Evolutionary conservation across 257 asterid species (phyloP).

Genomic region (Knoxia roxburghii): DNA sequence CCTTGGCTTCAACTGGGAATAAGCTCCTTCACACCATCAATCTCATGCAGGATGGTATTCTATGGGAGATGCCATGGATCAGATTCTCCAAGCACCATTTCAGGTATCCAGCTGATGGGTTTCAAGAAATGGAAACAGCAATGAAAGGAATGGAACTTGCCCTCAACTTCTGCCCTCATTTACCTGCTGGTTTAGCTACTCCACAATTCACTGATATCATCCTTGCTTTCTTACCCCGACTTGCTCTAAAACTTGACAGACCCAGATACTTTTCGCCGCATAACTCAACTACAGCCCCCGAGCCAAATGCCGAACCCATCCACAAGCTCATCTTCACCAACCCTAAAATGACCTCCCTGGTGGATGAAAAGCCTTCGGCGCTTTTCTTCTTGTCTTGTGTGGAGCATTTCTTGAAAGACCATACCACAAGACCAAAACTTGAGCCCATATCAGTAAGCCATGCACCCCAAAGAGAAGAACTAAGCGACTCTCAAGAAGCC

Average conservation of each 20-base stretch:
- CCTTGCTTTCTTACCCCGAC: conserved; percentile 18
- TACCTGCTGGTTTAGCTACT: conserved; percentile 20
- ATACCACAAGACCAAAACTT: background rate
- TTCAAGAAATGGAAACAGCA: conserved; percentile 39
- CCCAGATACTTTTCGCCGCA: conserved; percentile 23
- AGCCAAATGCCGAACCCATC: background rate
- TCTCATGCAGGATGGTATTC: conserved; percentile 52
- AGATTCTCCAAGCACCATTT: conserved; percentile 14
- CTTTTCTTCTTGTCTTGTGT: conserved; percentile 54
- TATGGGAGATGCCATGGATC: conserved; percentile 62
- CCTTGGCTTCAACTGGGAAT: conserved; percentile 45
- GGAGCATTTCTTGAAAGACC: conserved; percentile 14
- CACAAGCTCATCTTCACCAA: conserved; percentile 19
- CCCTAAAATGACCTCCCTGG: conserved; percentile 13
- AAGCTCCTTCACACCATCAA: conserved; percentile 47
- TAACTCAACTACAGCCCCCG: conserved; percentile 22
- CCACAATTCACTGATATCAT: conserved; percentile 26
- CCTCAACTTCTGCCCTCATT: conserved; percentile 25
- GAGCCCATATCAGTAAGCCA: background rate
- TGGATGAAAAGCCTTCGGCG: conserved; percentile 26
- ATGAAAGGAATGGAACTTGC: conserved; percentile 59
- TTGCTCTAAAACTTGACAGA: conserved; percentile 37
- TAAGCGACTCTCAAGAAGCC: background rate
- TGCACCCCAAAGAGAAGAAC: background rate
- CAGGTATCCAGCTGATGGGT: conserved; percentile 25